Evolutionary conservation across 2,329 filamentous ascomycete species (phyloP).

Genomic region (Colletotrichum sp.): DNA sequence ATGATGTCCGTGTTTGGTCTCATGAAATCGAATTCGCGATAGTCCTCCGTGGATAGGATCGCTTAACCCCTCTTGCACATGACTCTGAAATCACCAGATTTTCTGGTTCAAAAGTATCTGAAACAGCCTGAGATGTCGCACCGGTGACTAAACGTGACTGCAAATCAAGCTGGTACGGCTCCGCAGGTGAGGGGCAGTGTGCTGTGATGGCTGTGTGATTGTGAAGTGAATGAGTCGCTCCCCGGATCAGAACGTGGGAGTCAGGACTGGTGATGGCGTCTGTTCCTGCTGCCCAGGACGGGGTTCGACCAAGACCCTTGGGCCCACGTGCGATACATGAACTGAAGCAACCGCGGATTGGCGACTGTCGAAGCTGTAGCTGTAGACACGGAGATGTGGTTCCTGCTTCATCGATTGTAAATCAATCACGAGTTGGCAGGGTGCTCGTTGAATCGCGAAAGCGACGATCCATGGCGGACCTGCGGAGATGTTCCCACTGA

Average conservation of each 20-base stretch:
- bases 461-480: background rate
- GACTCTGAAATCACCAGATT: background rate
- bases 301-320: background rate
- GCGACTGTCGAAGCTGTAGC: background rate
- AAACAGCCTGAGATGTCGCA: constrained; percentile 4
- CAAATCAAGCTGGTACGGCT: background rate
- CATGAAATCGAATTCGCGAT: background rate
- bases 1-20: background rate
- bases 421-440: background rate
- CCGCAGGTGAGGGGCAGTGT: background rate
- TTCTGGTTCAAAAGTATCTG: background rate
- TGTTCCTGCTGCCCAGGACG: background rate
- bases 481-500: background rate
- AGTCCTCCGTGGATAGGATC: background rate
- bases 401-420: background rate
- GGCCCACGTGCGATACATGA: background rate
- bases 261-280: background rate
- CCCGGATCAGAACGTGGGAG: background rate
- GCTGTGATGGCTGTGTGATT: background rate
- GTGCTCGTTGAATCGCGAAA: background rate
- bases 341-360: background rate
- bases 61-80: background rate
- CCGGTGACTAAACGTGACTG: background rate
- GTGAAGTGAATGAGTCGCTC: background rate
- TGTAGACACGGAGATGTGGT: background rate